A percentile compares a stretch with the other conserved stretches of the same genome.
Conservation (phyloP, 768 basidiomycete species). For the Tulasnella sp. region DNA sequence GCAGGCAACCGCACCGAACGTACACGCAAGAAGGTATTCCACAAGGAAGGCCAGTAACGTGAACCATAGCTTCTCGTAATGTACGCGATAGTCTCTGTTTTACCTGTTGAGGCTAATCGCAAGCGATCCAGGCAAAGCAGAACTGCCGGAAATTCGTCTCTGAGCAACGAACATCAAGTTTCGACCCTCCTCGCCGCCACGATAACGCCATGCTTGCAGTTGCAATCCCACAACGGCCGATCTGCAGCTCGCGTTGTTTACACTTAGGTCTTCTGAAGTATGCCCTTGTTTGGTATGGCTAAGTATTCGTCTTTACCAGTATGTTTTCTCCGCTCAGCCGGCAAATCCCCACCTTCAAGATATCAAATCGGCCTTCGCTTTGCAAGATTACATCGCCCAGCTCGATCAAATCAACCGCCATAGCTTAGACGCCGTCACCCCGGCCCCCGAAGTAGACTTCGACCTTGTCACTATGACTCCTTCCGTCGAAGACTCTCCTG, state of each 20-base stretch:
- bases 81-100: too few relatives aligned
- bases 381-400: slow-evolving; percentile 90
- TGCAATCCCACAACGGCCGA: neutral
- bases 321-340: neutral
- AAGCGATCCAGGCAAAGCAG: too few relatives aligned
- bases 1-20: too few relatives aligned
- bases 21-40: too few relatives aligned
- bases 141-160: neutral
- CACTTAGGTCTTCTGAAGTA: neutral
- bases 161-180: neutral
- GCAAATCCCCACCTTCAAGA: slow-evolving; percentile 32
- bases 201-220: neutral
- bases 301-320: neutral
- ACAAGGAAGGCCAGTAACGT: too few relatives aligned
- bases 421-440: slow-evolving; percentile 76
- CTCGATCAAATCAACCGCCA: slow-evolving; percentile 83
- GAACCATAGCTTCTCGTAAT: too few relatives aligned
- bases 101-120: neutral
- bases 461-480: too few relatives aligned
- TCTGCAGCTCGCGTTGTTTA: neutral
- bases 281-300: neutral
- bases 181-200: neutral
- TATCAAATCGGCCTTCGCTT: slow-evolving; percentile 86
- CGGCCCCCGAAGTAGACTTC: slow-evolving; percentile 62
- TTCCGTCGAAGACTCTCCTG: too few relatives aligned